Percentiles rank a stretch among this genome's conserved stretches.
Conservation (phyloP, 768 basidiomycete species). For the Hemileccinum rubropunctum region DNA sequence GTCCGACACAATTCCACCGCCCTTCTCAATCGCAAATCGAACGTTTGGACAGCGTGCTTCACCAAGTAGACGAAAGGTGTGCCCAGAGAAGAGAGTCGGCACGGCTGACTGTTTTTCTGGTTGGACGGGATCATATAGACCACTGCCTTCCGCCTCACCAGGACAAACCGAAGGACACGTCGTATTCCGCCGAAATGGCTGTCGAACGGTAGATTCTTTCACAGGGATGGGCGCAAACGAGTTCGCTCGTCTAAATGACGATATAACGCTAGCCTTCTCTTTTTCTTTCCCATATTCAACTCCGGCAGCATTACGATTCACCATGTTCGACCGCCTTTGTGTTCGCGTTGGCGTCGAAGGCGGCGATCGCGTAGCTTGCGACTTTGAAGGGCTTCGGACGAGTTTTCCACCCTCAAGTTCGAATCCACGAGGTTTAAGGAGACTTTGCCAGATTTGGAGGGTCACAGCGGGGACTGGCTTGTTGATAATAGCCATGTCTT, state of each 20-base stretch:
- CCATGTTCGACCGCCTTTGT: neutral
- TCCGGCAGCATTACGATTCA: neutral
- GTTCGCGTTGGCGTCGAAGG: slow-evolving; percentile 17
- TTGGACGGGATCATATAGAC: neutral
- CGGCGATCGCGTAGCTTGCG: slow-evolving; percentile 23
- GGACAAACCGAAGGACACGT: slow-evolving; percentile 21
- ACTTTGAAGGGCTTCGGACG: slow-evolving; percentile 58
- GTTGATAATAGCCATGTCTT: slow-evolving; percentile 57
- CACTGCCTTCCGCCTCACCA: slow-evolving; percentile 19
- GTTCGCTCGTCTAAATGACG: slow-evolving; percentile 58
- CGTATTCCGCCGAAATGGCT: slow-evolving; percentile 47
- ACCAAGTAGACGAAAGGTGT: slow-evolving; percentile 58
- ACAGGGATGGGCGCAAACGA: slow-evolving; percentile 53
- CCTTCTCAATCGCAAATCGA: slow-evolving; percentile 56
- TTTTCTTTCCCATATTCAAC: slow-evolving; percentile 10
- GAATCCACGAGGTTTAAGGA: slow-evolving; percentile 67
- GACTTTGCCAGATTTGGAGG: slow-evolving; percentile 66
- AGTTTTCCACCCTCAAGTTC: slow-evolving; percentile 56
- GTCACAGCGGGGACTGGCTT: slow-evolving; percentile 61
- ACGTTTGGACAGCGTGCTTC: slow-evolving; percentile 63
- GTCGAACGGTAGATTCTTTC: slow-evolving; percentile 28
- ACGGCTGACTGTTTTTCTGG: slow-evolving; percentile 1
- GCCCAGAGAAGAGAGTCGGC: slow-evolving; percentile 48
- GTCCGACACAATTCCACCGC: slow-evolving; percentile 47
- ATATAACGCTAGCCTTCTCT: slow-evolving; percentile 43